Evolutionary conservation across 2,329 filamentous ascomycete species (phyloP).

Genomic region (Colletotrichum kahawae): DNA sequence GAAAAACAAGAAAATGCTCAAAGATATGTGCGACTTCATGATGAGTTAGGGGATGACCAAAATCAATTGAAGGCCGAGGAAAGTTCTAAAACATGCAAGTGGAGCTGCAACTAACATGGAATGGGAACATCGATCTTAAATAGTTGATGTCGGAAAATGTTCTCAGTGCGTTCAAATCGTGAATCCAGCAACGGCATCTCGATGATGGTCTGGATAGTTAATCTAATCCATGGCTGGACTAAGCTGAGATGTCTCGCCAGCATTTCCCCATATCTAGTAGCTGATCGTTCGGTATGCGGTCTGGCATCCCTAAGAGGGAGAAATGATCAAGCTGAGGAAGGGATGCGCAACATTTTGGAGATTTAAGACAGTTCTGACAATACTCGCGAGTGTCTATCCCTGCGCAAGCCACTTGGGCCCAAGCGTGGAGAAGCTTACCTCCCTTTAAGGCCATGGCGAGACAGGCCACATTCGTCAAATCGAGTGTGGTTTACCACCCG

Average conservation of each 20-base stretch:
- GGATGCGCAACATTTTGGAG: not conserved
- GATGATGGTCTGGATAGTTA: not conserved
- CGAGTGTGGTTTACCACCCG: not conserved
- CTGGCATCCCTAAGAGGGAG: not conserved
- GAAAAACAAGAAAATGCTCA: not conserved
- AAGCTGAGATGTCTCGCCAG: not conserved
- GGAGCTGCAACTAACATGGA: not conserved
- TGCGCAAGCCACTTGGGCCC: not conserved
- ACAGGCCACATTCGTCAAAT: not conserved
- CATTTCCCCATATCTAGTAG: not conserved
- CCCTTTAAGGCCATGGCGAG: not conserved
- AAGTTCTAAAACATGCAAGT: not conserved
- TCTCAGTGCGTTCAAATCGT: not conserved
- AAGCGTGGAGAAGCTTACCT: not conserved
- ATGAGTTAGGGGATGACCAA: not conserved
- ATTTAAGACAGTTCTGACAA: not conserved
- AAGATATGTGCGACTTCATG: not conserved
- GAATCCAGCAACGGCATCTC: not conserved
- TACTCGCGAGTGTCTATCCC: not conserved
- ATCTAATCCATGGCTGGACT: not conserved
- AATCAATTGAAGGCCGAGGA: not conserved
- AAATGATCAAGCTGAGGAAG: not conserved
- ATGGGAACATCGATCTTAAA: not conserved
- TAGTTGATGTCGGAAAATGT: constrained; percentile 23
- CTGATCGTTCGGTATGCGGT: not conserved